Conservation (phyloP, 371 early-diverging fungal genomes). For the Dinochytrium kinnereticum region DNA sequence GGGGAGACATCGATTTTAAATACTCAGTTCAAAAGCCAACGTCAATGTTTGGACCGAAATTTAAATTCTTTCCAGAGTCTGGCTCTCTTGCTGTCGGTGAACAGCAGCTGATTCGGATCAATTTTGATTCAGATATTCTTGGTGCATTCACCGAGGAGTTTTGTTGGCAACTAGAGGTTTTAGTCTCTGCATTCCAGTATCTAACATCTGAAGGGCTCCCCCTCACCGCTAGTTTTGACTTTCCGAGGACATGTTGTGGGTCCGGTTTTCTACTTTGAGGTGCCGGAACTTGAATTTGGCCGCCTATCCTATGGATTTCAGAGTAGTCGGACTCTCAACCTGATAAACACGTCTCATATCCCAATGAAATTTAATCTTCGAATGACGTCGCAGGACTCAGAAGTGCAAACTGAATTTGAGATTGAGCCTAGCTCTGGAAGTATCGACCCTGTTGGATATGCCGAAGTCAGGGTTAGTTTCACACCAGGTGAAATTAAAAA, state of each 20-base stretch:
- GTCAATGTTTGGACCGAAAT: conserved; percentile 50
- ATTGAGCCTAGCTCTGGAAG: conserved; percentile 43
- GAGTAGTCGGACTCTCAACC: conserved; percentile 19
- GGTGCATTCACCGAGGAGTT: conserved; percentile 58
- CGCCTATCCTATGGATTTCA: conserved; percentile 51
- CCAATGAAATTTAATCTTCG: conserved; percentile 49
- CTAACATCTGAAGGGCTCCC: conserved; percentile 49
- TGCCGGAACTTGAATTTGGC: conserved; percentile 47
- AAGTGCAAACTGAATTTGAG: conserved; percentile 32
- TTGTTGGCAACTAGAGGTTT: conserved; percentile 50
- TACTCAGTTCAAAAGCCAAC: conserved; percentile 33
- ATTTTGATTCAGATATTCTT: conserved; percentile 49
- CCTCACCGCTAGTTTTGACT: conserved; percentile 40
- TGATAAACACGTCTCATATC: conserved; percentile 58
- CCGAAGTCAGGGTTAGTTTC: conserved; percentile 40
- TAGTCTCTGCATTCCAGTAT: not conserved
- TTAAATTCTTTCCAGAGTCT: conserved; percentile 47
- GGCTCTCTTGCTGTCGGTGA: conserved; percentile 51
- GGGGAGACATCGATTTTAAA: conserved; percentile 53
- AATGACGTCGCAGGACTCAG: conserved; percentile 25
- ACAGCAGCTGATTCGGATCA: conserved; percentile 45
- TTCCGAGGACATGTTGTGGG: conserved; percentile 56
- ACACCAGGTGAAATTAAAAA: conserved; percentile 38
- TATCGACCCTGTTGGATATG: conserved; percentile 32
- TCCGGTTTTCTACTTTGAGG: conserved; percentile 56